Conservation (phyloP, 495 filamentous ascomycete genomes). For the Daldinia caldariorum region DNA sequence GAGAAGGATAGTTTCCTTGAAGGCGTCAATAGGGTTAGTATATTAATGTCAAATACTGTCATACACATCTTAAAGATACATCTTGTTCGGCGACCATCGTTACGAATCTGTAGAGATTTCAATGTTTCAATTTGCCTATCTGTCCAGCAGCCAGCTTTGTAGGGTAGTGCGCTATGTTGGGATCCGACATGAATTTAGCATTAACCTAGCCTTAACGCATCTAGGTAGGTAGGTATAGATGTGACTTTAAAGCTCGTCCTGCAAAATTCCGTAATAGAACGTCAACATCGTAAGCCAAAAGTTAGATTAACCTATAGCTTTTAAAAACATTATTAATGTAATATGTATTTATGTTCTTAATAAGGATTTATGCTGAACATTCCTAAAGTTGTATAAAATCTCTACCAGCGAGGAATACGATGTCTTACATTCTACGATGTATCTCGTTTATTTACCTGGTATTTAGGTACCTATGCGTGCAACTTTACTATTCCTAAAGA, state of each 20-base stretch:
- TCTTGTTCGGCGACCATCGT: neutral
- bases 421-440: neutral
- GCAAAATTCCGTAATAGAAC: no score
- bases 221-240: no score
- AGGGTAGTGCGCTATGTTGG: no score
- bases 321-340: neutral
- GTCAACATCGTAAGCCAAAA: no score
- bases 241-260: no score
- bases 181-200: no score
- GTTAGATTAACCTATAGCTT: no score
- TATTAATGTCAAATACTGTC: neutral
- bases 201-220: no score
- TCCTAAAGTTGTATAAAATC: neutral
- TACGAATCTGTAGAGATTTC: neutral
- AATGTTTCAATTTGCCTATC: no score
- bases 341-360: neutral
- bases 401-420: conserved; percentile 18
- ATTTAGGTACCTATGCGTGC: neutral
- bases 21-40: neutral
- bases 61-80: neutral
- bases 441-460: neutral
- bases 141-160: no score
- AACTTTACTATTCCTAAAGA: conserved; percentile 26
- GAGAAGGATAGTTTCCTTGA: neutral
- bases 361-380: neutral